Evolutionary conservation across 768 basidiomycete genomes (phyloP).

Genomic region (Xerocomellus intermedius): DNA sequence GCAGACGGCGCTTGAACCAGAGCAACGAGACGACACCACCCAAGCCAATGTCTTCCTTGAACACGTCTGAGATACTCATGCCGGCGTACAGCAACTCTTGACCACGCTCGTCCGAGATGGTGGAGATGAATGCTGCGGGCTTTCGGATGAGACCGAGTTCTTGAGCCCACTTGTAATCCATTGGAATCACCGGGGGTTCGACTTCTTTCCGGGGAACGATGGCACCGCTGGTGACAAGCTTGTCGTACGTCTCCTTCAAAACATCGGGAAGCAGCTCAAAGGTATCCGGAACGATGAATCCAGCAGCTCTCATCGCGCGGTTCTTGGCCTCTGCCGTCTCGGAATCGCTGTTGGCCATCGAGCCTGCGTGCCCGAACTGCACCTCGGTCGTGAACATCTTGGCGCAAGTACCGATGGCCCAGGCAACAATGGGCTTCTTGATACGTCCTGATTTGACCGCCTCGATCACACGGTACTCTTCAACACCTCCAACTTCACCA

Average conservation of each 20-base stretch:
- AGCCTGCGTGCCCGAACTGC: conserved; percentile 98
- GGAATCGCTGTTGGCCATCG: conserved; percentile 94
- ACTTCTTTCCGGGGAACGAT: conserved; percentile 74
- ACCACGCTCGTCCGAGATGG: conserved; percentile 98
- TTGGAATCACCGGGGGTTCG: conserved; percentile 95
- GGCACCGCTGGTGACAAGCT: conserved; percentile 65
- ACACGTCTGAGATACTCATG: conserved; percentile 98
- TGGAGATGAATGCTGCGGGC: conserved; percentile 98
- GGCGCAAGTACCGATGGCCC: conserved; percentile 99
- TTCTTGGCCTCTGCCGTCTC: conserved; percentile 99
- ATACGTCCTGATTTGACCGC: conserved; percentile 92
- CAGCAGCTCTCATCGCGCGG: conserved; percentile 87
- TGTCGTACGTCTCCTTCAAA: conserved; percentile 81
- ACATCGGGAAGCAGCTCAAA: conserved; percentile 93
- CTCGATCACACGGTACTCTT: conserved; percentile 98
- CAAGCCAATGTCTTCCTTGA: conserved; percentile 95
- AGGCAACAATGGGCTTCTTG: conserved; percentile 98
- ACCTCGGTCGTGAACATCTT: conserved; percentile 99
- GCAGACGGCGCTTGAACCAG: conserved; percentile 97
- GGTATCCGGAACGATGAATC: conserved; percentile 95
- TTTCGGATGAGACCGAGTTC: conserved; percentile 98
- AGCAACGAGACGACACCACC: conserved; percentile 94
- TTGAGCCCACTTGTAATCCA: conserved; percentile 99
- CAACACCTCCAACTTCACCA: conserved; percentile 97
- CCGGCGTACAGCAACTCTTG: conserved; percentile 98